Conservation (phyloP, 1,284 basidiomycete genomes). For the Trametes pubescens region DNA sequence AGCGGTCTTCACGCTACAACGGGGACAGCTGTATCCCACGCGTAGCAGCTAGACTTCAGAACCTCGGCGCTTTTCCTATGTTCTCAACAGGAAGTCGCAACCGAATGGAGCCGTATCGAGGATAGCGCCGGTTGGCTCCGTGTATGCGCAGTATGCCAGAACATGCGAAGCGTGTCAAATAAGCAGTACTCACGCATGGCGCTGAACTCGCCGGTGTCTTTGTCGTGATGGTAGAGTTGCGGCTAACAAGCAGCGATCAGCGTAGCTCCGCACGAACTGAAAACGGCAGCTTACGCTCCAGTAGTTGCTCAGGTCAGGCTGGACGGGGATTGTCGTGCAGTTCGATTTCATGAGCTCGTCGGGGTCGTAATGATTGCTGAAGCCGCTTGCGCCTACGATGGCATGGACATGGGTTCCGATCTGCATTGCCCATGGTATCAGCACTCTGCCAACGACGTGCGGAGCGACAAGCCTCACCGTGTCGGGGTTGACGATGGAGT, state of each 20-base stretch:
- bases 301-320: slow-evolving; percentile 39
- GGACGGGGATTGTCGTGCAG: slow-evolving; percentile 38
- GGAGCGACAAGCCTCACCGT: slow-evolving; percentile 20
- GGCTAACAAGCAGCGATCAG: slow-evolving; percentile 23
- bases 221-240: slow-evolving; percentile 24
- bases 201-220: slow-evolving; percentile 18
- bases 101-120: slow-evolving; percentile 3
- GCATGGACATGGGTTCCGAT: slow-evolving; percentile 41
- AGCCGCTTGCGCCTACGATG: slow-evolving; percentile 40
- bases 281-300: slow-evolving; percentile 35
- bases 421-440: slow-evolving; percentile 6
- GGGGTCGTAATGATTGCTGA: slow-evolving; percentile 35
- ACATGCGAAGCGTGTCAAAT: background rate
- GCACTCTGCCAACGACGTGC: background rate
- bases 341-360: slow-evolving; percentile 33
- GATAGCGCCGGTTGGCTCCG: background rate
- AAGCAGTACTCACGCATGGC: slow-evolving; percentile 22
- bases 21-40: slow-evolving; percentile 1
- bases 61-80: slow-evolving; percentile 12
- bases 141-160: background rate
- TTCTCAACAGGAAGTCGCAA: slow-evolving; percentile 1
- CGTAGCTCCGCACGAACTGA: background rate
- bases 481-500: slow-evolving; percentile 41
- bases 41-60: slow-evolving; percentile 10
- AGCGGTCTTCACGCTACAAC: slow-evolving; percentile 7